phyloP scores from a whole-genome alignment of 257 asterid species.

The Rhazya stricta region DNA sequence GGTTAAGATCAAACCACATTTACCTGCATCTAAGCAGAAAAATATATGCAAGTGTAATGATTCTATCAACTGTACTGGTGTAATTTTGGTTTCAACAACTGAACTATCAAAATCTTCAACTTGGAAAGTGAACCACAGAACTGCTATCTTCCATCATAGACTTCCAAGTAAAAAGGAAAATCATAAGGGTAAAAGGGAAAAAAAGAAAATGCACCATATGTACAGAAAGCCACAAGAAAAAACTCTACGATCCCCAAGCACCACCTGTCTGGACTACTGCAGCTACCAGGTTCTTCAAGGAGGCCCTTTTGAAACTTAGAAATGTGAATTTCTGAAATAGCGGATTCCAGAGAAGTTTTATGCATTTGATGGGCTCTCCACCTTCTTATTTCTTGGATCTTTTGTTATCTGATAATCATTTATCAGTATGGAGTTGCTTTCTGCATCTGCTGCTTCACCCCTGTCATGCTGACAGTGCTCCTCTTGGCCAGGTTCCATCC shows the following conservation, averaged over 20 bases:
- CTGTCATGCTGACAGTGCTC: constrained; percentile 21
- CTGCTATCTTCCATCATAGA: background rate
- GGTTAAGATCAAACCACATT: background rate
- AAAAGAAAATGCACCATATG: background rate
- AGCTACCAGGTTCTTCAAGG: background rate
- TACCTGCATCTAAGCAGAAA: background rate
- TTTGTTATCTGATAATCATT: constrained; percentile 18
- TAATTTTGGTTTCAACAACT: background rate
- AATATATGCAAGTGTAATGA: background rate
- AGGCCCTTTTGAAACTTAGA: background rate
- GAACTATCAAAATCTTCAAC: background rate
- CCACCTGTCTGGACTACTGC: background rate
- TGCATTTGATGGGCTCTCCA: constrained; percentile 42
- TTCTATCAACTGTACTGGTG: background rate
- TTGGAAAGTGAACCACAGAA: background rate
- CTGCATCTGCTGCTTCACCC: constrained; percentile 17
- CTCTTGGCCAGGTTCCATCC: constrained; percentile 23
- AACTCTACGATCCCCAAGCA: background rate
- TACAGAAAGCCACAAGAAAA: constrained; percentile 5
- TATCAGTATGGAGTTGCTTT: constrained; percentile 16
- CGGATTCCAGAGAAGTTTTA: constrained; percentile 7
- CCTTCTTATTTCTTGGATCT: constrained; percentile 25
- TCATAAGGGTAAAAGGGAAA: too few relatives aligned
- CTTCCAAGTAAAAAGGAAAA: background rate
- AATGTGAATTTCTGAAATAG: background rate